Conservation (phyloP, 225 moss, liverwort and hornwort species). For the Sphagnum tenellum region DNA sequence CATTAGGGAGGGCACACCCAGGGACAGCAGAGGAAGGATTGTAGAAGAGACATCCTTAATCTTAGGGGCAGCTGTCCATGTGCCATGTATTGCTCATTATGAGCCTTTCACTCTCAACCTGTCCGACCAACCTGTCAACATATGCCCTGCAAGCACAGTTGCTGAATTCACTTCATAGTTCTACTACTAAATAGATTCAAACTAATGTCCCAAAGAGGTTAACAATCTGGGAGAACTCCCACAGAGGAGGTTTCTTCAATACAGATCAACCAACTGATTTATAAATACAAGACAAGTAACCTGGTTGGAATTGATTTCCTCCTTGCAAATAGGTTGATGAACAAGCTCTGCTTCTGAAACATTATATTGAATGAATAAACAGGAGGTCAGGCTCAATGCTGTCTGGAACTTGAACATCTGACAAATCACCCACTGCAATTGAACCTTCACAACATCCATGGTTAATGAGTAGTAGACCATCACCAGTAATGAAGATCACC, state of each 20-base stretch:
- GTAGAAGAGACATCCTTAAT: conserved; percentile 49
- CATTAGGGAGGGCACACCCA: conserved; percentile 47
- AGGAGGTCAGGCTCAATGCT: conserved; percentile 66
- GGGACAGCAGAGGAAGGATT: conserved; percentile 56
- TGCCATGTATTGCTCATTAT: conserved; percentile 74
- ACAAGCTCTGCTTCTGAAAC: conserved; percentile 76
- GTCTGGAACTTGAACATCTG: conserved; percentile 62
- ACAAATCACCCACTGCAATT: conserved; percentile 39
- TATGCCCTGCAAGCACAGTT: background rate
- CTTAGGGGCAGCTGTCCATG: conserved; percentile 53
- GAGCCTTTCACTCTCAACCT: conserved; percentile 61
- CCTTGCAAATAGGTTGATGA: conserved; percentile 52
- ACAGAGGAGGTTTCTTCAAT: no score
- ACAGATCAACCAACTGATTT: no score
- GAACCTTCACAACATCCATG: conserved; percentile 30
- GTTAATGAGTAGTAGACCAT: conserved; percentile 36
- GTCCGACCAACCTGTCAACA: conserved; percentile 6
- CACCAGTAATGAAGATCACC: conserved; percentile 35
- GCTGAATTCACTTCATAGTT: no score
- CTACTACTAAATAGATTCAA: no score
- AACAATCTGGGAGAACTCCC: no score
- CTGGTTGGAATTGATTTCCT: conserved; percentile 55
- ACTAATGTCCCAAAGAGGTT: no score
- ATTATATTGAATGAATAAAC: conserved; percentile 72
- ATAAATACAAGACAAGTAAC: conserved; percentile 1